Percentiles rank a stretch among this genome's conserved stretches.
Evolutionary conservation across 306 rosid genomes (phyloP).

Genomic region (Sicyos edulis): DNA sequence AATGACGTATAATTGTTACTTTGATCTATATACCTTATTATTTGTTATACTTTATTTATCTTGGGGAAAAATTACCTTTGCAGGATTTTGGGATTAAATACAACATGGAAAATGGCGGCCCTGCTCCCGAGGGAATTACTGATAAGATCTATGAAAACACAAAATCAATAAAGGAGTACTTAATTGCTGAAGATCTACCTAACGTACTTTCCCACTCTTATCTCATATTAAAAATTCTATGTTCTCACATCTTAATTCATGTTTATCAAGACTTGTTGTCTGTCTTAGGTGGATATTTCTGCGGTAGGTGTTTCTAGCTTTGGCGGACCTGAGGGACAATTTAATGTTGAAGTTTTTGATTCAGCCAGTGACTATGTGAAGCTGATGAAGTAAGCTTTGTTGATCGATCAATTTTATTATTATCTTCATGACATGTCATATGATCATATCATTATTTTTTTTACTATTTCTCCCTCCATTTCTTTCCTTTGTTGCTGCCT

Average conservation of each 20-base stretch:
- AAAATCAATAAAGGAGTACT: slow-evolving; percentile 73
- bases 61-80: slow-evolving; percentile 15
- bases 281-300: slow-evolving; percentile 67
- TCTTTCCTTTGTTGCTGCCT: neutral
- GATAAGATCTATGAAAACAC: slow-evolving; percentile 79
- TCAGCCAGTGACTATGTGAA: slow-evolving; percentile 86
- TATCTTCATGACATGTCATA: slow-evolving; percentile 1
- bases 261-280: slow-evolving; percentile 20
- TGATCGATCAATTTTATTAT: neutral
- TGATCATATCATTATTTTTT: too few relatives aligned
- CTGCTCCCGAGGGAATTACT: slow-evolving; percentile 95
- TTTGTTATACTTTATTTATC: slow-evolving; percentile 13
- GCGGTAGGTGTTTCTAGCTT: slow-evolving; percentile 57
- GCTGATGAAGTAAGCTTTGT: slow-evolving; percentile 68
- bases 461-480: neutral
- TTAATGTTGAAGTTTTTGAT: slow-evolving; percentile 94
- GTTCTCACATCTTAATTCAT: slow-evolving; percentile 23
- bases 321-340: slow-evolving; percentile 87
- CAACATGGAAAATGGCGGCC: slow-evolving; percentile 99
- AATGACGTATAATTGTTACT: neutral
- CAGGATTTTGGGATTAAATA: slow-evolving; percentile 98
- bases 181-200: slow-evolving; percentile 73
- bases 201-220: slow-evolving; percentile 39
- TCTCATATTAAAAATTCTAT: slow-evolving; percentile 5
- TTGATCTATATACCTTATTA: neutral